Percentiles rank a stretch among this genome's conserved stretches.
phyloP scores from a whole-genome alignment of 2,329 filamentous ascomycete species.

The Pyricularia sp. region DNA sequence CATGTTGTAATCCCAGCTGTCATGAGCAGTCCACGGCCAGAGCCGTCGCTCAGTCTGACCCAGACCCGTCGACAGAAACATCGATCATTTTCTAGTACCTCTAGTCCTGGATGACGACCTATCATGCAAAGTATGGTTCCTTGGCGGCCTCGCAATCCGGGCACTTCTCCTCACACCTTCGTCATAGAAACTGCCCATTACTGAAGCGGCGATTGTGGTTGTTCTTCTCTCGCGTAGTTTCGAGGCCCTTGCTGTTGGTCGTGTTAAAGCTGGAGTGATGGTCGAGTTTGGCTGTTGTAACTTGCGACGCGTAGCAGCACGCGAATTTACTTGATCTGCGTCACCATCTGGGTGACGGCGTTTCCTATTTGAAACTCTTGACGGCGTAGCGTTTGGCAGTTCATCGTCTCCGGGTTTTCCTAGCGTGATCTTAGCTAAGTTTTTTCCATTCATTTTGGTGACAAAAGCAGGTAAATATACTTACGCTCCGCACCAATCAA shows the following conservation, averaged over 20 bases:
- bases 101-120: not conserved
- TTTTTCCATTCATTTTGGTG: not conserved
- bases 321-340: not conserved
- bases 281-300: not conserved
- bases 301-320: not conserved
- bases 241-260: not conserved
- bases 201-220: not conserved
- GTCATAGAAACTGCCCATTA: not conserved
- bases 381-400: not conserved
- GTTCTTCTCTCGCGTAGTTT: not conserved
- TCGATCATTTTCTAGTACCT: not conserved
- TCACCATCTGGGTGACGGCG: not conserved
- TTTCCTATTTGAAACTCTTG: not conserved
- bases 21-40: not conserved
- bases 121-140: not conserved
- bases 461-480: not conserved
- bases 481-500: not conserved
- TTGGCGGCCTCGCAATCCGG: not conserved
- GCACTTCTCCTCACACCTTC: not conserved
- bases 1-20: not conserved
- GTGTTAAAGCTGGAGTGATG: not conserved
- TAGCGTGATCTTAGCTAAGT: not conserved
- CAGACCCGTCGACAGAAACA: not conserved
- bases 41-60: not conserved
- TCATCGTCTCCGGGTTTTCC: not conserved